A percentile compares a stretch with the other conserved stretches of the same genome.
Evolutionary conservation across 2,329 filamentous ascomycete genomes (phyloP).

Genomic region (Penicillium freii): DNA sequence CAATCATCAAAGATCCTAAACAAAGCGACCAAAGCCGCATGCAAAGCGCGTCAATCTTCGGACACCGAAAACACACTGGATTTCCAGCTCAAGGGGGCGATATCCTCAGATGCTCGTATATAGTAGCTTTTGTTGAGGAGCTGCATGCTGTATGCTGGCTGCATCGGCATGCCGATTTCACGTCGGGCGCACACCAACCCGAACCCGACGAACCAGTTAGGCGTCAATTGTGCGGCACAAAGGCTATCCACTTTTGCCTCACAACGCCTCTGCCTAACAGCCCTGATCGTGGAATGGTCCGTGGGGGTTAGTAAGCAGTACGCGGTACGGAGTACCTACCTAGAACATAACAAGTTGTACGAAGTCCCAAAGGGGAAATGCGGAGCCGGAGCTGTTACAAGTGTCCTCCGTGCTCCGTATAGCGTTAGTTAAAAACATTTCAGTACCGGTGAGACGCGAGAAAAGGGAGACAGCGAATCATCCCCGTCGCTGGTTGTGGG

Average conservation of each 20-base stretch:
- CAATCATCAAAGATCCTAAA: background rate
- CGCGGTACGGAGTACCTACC: background rate
- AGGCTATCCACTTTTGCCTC: conserved; percentile 1
- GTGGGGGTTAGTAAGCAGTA: conserved; percentile 1
- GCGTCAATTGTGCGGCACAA: conserved; percentile 1
- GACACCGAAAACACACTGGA: no score
- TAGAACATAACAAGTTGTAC: background rate
- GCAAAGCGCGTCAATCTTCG: background rate
- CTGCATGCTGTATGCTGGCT: background rate
- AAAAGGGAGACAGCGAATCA: conserved; percentile 14
- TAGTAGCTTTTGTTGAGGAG: background rate
- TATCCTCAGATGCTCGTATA: background rate
- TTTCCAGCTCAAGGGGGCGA: background rate
- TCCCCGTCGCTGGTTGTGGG: background rate
- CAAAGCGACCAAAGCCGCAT: background rate
- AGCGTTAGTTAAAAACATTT: conserved; percentile 2
- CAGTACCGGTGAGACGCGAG: conserved; percentile 18
- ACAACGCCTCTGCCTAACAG: background rate
- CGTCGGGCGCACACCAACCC: conserved; percentile 3
- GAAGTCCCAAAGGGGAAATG: background rate
- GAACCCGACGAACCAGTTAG: conserved; percentile 4
- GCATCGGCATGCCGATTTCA: conserved; percentile 11
- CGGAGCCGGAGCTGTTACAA: conserved; percentile 1
- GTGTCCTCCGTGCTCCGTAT: background rate
- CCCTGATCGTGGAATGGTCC: conserved; percentile 1